Percentiles rank a stretch among this genome's conserved stretches.
These are phyloP conservation scores for Vitellaria paradoxa DNA, from an alignment of 179 eudicot species.

Conservation along the genomic window DNA sequence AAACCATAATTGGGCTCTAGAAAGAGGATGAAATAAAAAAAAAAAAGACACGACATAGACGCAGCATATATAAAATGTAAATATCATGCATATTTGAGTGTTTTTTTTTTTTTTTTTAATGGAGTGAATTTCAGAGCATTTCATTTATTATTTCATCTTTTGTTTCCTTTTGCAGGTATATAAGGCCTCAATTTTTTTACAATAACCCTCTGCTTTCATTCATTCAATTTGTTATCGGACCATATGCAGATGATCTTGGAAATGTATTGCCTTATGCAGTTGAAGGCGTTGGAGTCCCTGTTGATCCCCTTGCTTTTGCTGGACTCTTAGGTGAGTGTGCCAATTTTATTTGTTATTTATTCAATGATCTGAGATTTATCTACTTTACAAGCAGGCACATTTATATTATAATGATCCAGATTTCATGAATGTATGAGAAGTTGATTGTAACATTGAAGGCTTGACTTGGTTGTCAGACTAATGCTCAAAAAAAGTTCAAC, in stretches of 20 bases:
- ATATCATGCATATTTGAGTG: background rate
- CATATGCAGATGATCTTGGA: slow-evolving; percentile 88
- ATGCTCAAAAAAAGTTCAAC: background rate
- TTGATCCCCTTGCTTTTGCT: slow-evolving; percentile 97
- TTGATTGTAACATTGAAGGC: background rate
- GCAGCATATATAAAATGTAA: no score
- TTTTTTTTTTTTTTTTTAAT: background rate
- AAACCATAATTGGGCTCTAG: background rate
- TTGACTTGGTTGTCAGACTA: background rate
- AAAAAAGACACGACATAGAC: no score
- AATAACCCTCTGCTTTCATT: slow-evolving; percentile 91
- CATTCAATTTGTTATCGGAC: slow-evolving; percentile 80
- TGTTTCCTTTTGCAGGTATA: slow-evolving; percentile 49
- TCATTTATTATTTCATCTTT: no score
- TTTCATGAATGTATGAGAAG: background rate
- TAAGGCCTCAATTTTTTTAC: slow-evolving; percentile 91
- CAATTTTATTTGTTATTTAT: background rate
- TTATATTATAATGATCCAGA: background rate
- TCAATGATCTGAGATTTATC: background rate
- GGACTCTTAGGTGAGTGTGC: slow-evolving; percentile 75
- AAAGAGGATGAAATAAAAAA: background rate
- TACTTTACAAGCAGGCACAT: no score
- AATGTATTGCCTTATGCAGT: slow-evolving; percentile 92
- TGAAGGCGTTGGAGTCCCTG: slow-evolving; percentile 98
- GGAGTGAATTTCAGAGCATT: no score